A percentile compares a stretch with the other conserved stretches of the same genome.
Evolutionary conservation across 495 filamentous ascomycete species (phyloP).

Genomic region (Xylaria longipes): DNA sequence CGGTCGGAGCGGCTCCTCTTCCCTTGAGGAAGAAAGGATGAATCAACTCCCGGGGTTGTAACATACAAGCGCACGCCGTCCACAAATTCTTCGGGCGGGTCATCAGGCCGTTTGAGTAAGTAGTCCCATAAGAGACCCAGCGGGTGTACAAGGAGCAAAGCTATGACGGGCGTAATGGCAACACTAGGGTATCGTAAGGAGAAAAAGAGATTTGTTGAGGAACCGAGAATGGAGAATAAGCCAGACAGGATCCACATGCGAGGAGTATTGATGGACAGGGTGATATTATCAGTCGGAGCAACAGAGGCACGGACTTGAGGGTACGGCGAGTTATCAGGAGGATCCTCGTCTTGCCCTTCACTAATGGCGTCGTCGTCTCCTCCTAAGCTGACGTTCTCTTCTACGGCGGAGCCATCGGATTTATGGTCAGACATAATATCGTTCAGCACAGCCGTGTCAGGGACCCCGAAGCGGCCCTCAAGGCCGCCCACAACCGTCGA

Average conservation of each 20-base stretch:
- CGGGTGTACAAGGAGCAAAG: constrained; percentile 80
- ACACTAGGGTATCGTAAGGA: constrained; percentile 85
- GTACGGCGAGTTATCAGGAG: constrained; percentile 70
- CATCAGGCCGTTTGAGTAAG: constrained; percentile 64
- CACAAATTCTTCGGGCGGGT: constrained; percentile 66
- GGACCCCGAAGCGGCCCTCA: constrained; percentile 53
- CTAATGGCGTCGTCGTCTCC: constrained; percentile 37
- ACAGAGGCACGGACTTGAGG: constrained; percentile 81
- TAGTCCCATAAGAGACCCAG: constrained; percentile 80
- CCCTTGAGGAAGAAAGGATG: constrained; percentile 28
- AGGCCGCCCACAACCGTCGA: constrained; percentile 49
- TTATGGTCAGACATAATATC: constrained; percentile 41
- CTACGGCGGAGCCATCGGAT: constrained; percentile 28
- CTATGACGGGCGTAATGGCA: constrained; percentile 84
- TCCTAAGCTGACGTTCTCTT: constrained; percentile 26
- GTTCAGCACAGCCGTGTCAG: constrained; percentile 48
- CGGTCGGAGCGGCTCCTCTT: constrained; percentile 45
- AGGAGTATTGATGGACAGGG: constrained; percentile 81
- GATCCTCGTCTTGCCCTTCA: constrained; percentile 54
- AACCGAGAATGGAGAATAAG: constrained; percentile 79
- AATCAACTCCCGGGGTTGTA: not conserved
- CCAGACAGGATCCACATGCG: constrained; percentile 85
- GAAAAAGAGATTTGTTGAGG: constrained; percentile 84
- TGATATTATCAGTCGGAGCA: constrained; percentile 71
- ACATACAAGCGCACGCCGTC: constrained; percentile 53